Percentiles rank a stretch among this genome's conserved stretches.
Evolutionary conservation across 2,329 filamentous ascomycete genomes (phyloP).

Genomic region (Grosmannia huntii): DNA sequence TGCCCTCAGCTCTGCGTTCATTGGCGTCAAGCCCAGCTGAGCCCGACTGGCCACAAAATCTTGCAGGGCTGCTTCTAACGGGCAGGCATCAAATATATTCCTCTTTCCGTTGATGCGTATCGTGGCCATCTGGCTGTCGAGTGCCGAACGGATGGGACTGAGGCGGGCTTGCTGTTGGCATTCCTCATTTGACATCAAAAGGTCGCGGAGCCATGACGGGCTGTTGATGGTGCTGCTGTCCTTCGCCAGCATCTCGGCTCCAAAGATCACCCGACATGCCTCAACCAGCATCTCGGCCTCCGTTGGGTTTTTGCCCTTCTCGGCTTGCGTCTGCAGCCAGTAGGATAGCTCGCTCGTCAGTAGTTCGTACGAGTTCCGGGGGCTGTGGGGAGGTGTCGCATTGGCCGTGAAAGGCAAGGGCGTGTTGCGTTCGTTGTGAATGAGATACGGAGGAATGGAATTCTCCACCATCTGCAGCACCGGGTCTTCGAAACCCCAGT

Average conservation of each 20-base stretch:
- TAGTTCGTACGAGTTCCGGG: slow-evolving; percentile 47
- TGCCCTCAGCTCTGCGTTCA: slow-evolving; percentile 46
- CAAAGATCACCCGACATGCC: slow-evolving; percentile 45
- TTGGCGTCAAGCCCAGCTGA: slow-evolving; percentile 43
- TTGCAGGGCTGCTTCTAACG: slow-evolving; percentile 40
- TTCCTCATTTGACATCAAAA: slow-evolving; percentile 37
- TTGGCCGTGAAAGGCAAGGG: slow-evolving; percentile 40
- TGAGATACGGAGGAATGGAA: slow-evolving; percentile 53
- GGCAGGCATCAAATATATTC: slow-evolving; percentile 43
- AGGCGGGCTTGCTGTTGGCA: slow-evolving; percentile 32
- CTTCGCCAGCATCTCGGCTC: slow-evolving; percentile 32
- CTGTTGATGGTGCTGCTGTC: slow-evolving; percentile 18
- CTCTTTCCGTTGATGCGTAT: slow-evolving; percentile 46
- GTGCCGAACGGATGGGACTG: slow-evolving; percentile 30
- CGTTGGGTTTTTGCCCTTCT: slow-evolving; percentile 27
- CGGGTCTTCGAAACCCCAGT: slow-evolving; percentile 52
- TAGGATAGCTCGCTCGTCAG: slow-evolving; percentile 45
- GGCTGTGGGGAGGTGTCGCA: slow-evolving; percentile 28
- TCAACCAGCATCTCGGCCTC: slow-evolving; percentile 44
- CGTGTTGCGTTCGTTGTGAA: slow-evolving; percentile 48
- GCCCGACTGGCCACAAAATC: slow-evolving; percentile 38
- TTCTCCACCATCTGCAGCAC: slow-evolving; percentile 53
- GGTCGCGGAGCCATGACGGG: slow-evolving; percentile 44
- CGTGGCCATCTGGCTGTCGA: slow-evolving; percentile 32
- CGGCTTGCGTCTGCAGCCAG: slow-evolving; percentile 32